Base-by-base conservation (phyloP, 441 rosid species). In the Macaranga tanarius region DNA sequence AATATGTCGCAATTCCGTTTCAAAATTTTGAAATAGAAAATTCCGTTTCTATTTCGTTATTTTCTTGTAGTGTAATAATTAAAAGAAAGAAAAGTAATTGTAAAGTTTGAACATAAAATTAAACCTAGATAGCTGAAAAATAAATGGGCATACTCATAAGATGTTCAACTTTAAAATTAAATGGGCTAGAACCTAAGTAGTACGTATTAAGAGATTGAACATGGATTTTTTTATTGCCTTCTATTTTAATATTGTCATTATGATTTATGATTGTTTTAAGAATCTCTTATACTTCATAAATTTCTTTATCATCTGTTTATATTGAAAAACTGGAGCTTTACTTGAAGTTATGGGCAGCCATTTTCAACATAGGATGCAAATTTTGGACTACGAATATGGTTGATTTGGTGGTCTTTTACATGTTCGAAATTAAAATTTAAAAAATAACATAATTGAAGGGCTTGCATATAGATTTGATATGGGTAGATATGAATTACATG, bases 351-450 rank as follows among this genome's bases (percentile, higher is more conserved):
- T 70, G 74, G 67, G 71, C 77, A 70, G 66, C 75, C 68, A 79
- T 69, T 75, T 59, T 63, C 67, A 60, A 64, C 67, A 67, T 79
- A n/a, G 67, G 83, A 74, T 77, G 78, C 75, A 76, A 66, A 71
- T 70, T 74, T 77, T 82, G 82, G 82, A 75, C 77, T 76, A 75
- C 76, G 70, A 79, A 73, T 52, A 55, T 78, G 76, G 82, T 82
- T 65, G 81, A 7, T 7, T 38, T 38, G 3, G 42, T 38, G 42
- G 42, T 38, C 3, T 38, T 38, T 38, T 38, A 38, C 42, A 38
- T 38, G n/a, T 7, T 38, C 7, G 7, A 38, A 38, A 38, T 38
- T 38, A 38, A 38, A 38, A 38, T 2, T 7, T 38, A 2, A 38
- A 38, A 38, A 38, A 38, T 38, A 38, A 38, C 7, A 2, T 38